A percentile compares a stretch with the other conserved stretches of the same genome.
phyloP scores from a whole-genome alignment of 306 rosid genomes.

The Carpinus viminea region DNA sequence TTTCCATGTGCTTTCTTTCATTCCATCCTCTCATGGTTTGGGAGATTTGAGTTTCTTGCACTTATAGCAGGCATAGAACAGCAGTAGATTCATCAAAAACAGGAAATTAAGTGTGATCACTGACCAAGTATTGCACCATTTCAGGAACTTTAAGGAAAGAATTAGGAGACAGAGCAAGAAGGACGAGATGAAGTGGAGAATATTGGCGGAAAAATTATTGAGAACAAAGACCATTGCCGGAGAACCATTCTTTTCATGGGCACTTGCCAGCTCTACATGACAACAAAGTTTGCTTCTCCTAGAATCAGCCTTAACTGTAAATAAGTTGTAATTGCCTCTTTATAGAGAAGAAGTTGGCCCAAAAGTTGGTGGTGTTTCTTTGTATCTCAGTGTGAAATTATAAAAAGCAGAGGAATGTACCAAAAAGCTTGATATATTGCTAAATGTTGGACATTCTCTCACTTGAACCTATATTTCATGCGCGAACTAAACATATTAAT shows the following conservation, averaged over 20 bases:
- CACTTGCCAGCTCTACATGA: constrained; percentile 25
- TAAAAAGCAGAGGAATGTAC: constrained; percentile 15
- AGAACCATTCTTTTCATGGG: constrained; percentile 47
- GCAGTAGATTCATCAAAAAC: neutral
- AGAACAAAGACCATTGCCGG: constrained; percentile 57
- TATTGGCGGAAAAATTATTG: constrained; percentile 68
- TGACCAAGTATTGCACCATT: constrained; percentile 16
- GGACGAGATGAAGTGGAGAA: constrained; percentile 77
- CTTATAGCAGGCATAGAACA: neutral
- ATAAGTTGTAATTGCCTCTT: constrained; percentile 16
- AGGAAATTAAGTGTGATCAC: neutral
- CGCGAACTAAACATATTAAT: no score
- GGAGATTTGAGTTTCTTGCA: neutral
- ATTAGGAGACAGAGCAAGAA: constrained; percentile 71
- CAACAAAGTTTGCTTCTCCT: constrained; percentile 14
- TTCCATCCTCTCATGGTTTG: neutral
- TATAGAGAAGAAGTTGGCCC: neutral
- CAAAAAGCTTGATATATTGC: neutral
- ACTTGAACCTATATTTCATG: no score
- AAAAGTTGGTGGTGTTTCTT: constrained; percentile 20
- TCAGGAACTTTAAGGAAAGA: constrained; percentile 80
- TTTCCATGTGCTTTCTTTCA: neutral
- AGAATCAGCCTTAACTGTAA: constrained; percentile 29
- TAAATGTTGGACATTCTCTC: neutral
- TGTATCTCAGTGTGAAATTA: constrained; percentile 2